Conservation (phyloP, 2,329 filamentous ascomycete species). For the Ceratocystis cubensis region DNA sequence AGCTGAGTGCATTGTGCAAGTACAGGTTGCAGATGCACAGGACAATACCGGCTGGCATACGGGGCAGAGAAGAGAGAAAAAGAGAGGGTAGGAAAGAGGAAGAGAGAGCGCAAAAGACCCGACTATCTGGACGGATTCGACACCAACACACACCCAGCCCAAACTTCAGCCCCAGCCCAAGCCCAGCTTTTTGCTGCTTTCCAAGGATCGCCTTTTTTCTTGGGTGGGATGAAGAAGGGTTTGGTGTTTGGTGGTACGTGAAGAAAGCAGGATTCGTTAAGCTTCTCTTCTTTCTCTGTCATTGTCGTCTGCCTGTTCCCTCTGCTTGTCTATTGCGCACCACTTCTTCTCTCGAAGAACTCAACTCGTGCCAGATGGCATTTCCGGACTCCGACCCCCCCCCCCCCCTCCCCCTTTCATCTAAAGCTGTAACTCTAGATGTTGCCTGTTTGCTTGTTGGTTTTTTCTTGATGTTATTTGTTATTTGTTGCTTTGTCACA, state of each 20-base stretch:
- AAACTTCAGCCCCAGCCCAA: no score
- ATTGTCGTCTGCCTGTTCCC: neutral
- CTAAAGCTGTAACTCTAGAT: neutral
- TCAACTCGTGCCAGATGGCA: neutral
- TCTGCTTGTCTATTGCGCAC: neutral
- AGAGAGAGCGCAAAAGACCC: neutral
- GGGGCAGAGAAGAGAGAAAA: no score
- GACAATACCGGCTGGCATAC: no score
- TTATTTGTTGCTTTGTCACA: neutral
- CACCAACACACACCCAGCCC: no score
- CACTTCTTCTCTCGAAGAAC: neutral
- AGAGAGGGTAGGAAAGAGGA: no score
- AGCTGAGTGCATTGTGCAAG: no score
- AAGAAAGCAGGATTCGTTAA: conserved; percentile 7
- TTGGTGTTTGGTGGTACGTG: conserved; percentile 3
- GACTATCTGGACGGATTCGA: neutral
- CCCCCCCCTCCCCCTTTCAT: neutral
- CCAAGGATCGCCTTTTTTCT: neutral
- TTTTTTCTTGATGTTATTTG: neutral
- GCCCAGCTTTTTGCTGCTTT: neutral
- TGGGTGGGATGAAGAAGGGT: neutral
- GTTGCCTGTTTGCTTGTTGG: neutral
- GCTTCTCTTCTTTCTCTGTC: neutral
- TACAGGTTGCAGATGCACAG: no score
- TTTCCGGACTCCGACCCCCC: neutral